These are phyloP conservation scores for Plantago lanceolata DNA, from an alignment of 305 asterid species.

Conservation along the genomic window DNA sequence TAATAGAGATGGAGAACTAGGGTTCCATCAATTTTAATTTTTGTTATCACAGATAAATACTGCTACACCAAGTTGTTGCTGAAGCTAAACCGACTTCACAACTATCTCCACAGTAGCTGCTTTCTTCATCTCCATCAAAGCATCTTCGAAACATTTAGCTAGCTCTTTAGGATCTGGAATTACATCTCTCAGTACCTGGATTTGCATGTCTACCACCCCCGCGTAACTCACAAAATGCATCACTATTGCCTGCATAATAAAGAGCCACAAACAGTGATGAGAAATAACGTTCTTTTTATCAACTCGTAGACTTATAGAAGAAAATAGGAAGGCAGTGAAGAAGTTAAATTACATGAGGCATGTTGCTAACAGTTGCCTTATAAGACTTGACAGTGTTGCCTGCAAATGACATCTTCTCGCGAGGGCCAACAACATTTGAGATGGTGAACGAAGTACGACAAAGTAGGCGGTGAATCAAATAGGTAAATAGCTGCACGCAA, in stretches of 20 bases:
- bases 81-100: not conserved
- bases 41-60: not conserved
- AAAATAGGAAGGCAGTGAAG: too few species aligned
- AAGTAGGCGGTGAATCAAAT: constrained; percentile 40
- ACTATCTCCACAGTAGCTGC: constrained; percentile 21
- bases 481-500: constrained; percentile 28
- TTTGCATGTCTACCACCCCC: constrained; percentile 70
- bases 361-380: constrained; percentile 36
- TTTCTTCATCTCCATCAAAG: constrained; percentile 62
- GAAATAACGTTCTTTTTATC: not conserved
- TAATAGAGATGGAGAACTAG: too few species aligned
- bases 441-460: constrained; percentile 49
- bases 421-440: constrained; percentile 53
- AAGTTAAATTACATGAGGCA: constrained; percentile 51
- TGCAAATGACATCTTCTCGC: constrained; percentile 35
- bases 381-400: constrained; percentile 39
- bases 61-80: too few species aligned
- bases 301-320: not conserved
- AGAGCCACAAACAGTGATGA: not conserved
- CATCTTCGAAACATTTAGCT: constrained; percentile 57
- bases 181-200: constrained; percentile 61
- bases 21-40: too few species aligned
- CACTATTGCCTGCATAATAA: constrained; percentile 53
- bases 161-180: constrained; percentile 61
- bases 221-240: constrained; percentile 87